Percentiles rank a stretch among this genome's conserved stretches.
These are phyloP conservation scores for Geotrichum armillariae DNA, from an alignment of 1,139 yeast genomes.

Conservation along the genomic window DNA sequence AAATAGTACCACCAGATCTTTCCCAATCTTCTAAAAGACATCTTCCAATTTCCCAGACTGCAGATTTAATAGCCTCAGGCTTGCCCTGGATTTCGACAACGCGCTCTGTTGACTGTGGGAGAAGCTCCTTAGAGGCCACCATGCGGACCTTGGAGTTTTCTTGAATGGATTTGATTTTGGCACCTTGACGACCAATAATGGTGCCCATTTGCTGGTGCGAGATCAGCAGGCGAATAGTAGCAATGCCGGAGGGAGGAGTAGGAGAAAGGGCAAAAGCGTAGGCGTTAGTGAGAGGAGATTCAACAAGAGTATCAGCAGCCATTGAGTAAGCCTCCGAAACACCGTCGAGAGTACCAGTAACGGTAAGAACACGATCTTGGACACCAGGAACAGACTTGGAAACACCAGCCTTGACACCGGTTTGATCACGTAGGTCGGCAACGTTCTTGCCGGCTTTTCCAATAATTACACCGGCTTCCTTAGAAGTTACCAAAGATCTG, in stretches of 20 bases:
- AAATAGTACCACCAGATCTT: slow-evolving; percentile 60
- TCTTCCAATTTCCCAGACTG: slow-evolving; percentile 64
- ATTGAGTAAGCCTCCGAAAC: slow-evolving; percentile 72
- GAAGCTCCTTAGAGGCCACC: slow-evolving; percentile 84
- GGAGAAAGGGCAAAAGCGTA: slow-evolving; percentile 52
- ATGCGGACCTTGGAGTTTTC: slow-evolving; percentile 68
- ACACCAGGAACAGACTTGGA: slow-evolving; percentile 81
- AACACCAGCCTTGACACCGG: slow-evolving; percentile 86
- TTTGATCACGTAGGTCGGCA: slow-evolving; percentile 71
- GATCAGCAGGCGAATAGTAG: slow-evolving; percentile 67
- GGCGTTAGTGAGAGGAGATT: slow-evolving; percentile 39
- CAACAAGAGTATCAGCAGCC: slow-evolving; percentile 64
- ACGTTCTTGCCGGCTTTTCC: slow-evolving; percentile 86
- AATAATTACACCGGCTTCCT: slow-evolving; percentile 89
- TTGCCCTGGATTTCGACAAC: slow-evolving; percentile 86
- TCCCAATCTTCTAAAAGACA: slow-evolving; percentile 73
- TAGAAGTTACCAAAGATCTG: slow-evolving; percentile 75
- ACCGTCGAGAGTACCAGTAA: slow-evolving; percentile 74
- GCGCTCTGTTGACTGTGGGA: slow-evolving; percentile 84
- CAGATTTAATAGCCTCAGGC: slow-evolving; percentile 57
- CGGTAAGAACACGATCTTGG: slow-evolving; percentile 80
- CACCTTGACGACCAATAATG: slow-evolving; percentile 83
- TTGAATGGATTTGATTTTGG: slow-evolving; percentile 79
- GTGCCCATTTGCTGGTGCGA: slow-evolving; percentile 92
- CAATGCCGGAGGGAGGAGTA: slow-evolving; percentile 51